Percentiles rank a stretch among this genome's conserved stretches.
Evolutionary conservation across 106 monocot genomes (phyloP).

Genomic region (Platanthera zijinensis): DNA sequence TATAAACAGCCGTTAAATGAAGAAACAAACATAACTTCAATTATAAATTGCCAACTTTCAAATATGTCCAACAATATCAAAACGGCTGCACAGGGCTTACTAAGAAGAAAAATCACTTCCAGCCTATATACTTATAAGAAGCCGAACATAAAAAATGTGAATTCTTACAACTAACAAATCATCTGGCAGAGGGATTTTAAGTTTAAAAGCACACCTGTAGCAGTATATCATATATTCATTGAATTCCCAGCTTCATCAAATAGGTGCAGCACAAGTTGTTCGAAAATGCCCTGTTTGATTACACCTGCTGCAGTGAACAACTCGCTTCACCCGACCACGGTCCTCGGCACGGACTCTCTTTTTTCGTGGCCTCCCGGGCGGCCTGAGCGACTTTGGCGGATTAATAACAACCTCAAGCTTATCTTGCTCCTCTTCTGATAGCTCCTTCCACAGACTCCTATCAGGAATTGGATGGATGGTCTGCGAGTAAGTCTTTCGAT

Average conservation of each 20-base stretch:
- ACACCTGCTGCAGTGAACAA: conserved; percentile 94
- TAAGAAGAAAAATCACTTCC: neutral
- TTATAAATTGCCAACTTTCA: neutral
- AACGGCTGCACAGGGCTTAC: neutral
- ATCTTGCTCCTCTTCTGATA: conserved; percentile 19
- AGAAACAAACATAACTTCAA: neutral
- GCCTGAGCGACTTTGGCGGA: conserved; percentile 82
- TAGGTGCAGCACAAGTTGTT: conserved; percentile 94
- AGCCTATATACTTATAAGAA: neutral
- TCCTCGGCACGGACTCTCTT: conserved; percentile 88
- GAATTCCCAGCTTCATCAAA: conserved; percentile 21
- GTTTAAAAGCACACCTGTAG: neutral
- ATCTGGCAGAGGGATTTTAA: neutral
- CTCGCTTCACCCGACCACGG: conserved; percentile 62
- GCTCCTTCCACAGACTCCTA: conserved; percentile 78
- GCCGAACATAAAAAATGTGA: neutral
- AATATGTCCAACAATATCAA: neutral
- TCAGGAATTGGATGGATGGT: conserved; percentile 97
- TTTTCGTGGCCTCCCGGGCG: conserved; percentile 80
- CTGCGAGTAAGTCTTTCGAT: conserved; percentile 85
- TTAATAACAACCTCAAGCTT: conserved; percentile 43
- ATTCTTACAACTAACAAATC: neutral
- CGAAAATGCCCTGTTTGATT: conserved; percentile 96
- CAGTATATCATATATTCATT: neutral
- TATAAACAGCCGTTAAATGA: neutral